phyloP scores from a whole-genome alignment of 495 filamentous ascomycete species.

The Neurospora sp. region DNA sequence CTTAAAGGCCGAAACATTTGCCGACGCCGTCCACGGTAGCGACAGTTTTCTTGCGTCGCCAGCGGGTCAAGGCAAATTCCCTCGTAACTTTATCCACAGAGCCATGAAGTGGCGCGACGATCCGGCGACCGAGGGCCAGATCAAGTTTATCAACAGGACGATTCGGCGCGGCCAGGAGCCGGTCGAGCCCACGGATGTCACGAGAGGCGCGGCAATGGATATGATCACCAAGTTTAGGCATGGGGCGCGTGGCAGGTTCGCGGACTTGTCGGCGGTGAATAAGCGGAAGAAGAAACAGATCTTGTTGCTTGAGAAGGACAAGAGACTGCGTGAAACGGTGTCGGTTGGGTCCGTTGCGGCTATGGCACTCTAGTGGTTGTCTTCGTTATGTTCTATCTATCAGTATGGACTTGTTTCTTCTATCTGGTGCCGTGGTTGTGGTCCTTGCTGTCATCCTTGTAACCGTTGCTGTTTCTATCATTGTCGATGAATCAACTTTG shows the following conservation, averaged over 20 bases:
- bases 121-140: constrained; percentile 58
- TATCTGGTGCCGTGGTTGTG: background rate
- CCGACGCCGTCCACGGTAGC: constrained; percentile 66
- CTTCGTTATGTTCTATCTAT: background rate
- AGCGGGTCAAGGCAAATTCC: constrained; percentile 39
- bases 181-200: constrained; percentile 47
- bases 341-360: constrained; percentile 49
- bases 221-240: constrained; percentile 88
- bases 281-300: constrained; percentile 32
- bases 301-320: constrained; percentile 31
- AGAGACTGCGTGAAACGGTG: constrained; percentile 43
- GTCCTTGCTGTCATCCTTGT: background rate
- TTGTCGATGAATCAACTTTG: background rate
- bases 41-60: constrained; percentile 31
- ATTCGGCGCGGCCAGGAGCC: constrained; percentile 44
- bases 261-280: constrained; percentile 38
- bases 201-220: constrained; percentile 74
- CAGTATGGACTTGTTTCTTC: background rate
- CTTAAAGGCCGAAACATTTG: constrained; percentile 47
- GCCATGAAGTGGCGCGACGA: constrained; percentile 55
- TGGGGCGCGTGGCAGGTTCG: constrained; percentile 64
- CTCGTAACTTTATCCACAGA: constrained; percentile 45
- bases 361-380: background rate
- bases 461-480: background rate
- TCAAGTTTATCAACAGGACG: constrained; percentile 59